Conservation (phyloP, 495 filamentous ascomycete species). For the Wilcoxina mikolae region DNA sequence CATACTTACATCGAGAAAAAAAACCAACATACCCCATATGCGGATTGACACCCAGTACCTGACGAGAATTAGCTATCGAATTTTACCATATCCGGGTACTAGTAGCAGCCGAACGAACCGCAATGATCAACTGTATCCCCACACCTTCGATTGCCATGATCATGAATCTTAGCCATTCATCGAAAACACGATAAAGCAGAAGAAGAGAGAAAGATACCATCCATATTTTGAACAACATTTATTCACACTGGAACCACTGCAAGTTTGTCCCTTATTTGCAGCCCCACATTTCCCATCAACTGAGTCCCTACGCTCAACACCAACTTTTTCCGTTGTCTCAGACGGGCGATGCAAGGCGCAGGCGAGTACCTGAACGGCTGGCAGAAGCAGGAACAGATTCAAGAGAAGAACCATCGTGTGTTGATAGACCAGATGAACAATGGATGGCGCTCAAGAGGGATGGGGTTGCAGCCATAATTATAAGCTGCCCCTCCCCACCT, state of each 20-base stretch:
- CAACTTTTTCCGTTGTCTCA: neutral
- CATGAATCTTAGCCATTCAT: neutral
- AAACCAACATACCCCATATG: conserved; percentile 9
- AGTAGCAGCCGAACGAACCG: neutral
- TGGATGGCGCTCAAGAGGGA: too few relatives aligned
- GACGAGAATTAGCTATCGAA: neutral
- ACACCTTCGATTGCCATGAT: neutral
- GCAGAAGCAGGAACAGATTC: neutral
- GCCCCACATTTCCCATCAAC: neutral
- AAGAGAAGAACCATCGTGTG: too few relatives aligned
- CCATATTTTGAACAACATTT: conserved; percentile 18
- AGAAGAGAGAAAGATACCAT: conserved; percentile 1
- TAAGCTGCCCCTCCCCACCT: too few relatives aligned
- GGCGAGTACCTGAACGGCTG: neutral
- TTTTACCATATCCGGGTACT: neutral
- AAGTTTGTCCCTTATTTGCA: neutral
- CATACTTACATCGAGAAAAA: neutral
- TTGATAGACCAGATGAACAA: too few relatives aligned
- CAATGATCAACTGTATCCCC: conserved; percentile 17
- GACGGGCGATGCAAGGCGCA: conserved; percentile 1
- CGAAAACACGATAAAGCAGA: neutral
- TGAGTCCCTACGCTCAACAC: neutral
- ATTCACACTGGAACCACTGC: neutral
- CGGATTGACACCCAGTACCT: conserved; percentile 16
- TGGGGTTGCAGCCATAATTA: too few relatives aligned